These are phyloP conservation scores for Alternaria angustiovoidea DNA, from an alignment of 2,329 filamentous ascomycete species.

Conservation along the genomic window DNA sequence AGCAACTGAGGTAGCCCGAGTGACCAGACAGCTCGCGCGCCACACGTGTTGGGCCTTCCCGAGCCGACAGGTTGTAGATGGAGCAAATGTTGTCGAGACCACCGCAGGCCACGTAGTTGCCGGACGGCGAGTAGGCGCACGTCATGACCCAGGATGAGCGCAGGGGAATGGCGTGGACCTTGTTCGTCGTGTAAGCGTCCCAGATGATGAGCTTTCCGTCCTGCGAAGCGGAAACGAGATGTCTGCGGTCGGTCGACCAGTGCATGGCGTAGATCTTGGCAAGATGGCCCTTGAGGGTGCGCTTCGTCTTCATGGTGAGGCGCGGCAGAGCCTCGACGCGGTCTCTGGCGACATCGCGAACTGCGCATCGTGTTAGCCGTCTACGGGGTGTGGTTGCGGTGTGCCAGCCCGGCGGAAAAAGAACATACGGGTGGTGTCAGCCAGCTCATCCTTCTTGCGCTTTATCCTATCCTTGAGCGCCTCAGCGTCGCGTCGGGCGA, in stretches of 20 bases:
- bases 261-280: conserved; percentile 99
- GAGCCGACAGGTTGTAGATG: conserved; percentile 97
- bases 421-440: conserved; percentile 91
- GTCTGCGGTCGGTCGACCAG: conserved; percentile 97
- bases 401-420: conserved; percentile 7
- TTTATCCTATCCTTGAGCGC: conserved; percentile 98
- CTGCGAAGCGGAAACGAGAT: conserved; percentile 96
- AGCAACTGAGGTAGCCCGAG: conserved; percentile 97
- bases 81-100: conserved; percentile 99
- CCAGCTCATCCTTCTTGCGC: conserved; percentile 99
- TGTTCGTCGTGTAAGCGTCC: conserved; percentile 99
- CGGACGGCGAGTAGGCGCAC: conserved; percentile 96
- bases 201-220: conserved; percentile 99
- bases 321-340: conserved; percentile 91
- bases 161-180: conserved; percentile 97
- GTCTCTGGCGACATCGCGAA: conserved; percentile 90
- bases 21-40: conserved; percentile 95
- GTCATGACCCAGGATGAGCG: conserved; percentile 99
- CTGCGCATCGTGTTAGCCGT: conserved; percentile 59
- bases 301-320: conserved; percentile 97
- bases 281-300: conserved; percentile 95
- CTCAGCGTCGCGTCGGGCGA: conserved; percentile 96
- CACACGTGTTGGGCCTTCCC: conserved; percentile 96
- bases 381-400: neutral
- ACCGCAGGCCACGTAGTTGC: conserved; percentile 98